phyloP scores from a whole-genome alignment of 306 rosid genomes.

The Dicorynia guianensis region DNA sequence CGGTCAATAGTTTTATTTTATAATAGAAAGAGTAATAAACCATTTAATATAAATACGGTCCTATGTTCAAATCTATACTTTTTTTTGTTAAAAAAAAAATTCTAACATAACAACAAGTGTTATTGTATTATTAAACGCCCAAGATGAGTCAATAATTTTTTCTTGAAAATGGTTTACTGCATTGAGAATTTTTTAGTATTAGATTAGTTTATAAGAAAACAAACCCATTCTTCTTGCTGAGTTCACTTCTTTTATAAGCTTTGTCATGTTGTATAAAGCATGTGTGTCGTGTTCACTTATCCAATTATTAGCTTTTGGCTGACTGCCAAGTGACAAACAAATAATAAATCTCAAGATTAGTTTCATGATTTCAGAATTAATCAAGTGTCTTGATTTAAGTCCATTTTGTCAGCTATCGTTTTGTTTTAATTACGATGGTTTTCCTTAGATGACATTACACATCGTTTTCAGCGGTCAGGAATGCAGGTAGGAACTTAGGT shows the following conservation, averaged over 20 bases:
- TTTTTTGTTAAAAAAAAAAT: too few species aligned
- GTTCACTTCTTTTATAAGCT: constrained; percentile 2
- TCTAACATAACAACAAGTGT: too few species aligned
- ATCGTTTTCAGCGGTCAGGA: constrained; percentile 39
- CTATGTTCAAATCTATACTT: constrained; percentile 19
- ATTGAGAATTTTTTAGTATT: neutral
- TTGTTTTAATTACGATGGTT: constrained; percentile 34
- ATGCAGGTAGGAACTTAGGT: constrained; percentile 35
- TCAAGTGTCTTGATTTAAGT: constrained; percentile 18
- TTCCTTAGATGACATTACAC: constrained; percentile 39
- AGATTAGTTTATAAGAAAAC: neutral
- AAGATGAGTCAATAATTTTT: too few species aligned
- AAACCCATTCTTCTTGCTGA: neutral
- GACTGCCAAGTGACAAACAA: constrained; percentile 39
- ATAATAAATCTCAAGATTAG: constrained; percentile 15
- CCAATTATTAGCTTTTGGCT: constrained; percentile 39
- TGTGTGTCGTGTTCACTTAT: constrained; percentile 49
- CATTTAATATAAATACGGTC: neutral
- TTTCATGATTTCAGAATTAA: constrained; percentile 24
- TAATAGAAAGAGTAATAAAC: neutral
- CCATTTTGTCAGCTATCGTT: constrained; percentile 31
- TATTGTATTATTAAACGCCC: too few species aligned
- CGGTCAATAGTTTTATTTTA: neutral
- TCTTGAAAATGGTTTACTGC: neutral
- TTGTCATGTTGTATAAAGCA: constrained; percentile 27